Base-by-base conservation (phyloP, 768 basidiomycete genomes). In the Favolaschia claudopus region DNA sequence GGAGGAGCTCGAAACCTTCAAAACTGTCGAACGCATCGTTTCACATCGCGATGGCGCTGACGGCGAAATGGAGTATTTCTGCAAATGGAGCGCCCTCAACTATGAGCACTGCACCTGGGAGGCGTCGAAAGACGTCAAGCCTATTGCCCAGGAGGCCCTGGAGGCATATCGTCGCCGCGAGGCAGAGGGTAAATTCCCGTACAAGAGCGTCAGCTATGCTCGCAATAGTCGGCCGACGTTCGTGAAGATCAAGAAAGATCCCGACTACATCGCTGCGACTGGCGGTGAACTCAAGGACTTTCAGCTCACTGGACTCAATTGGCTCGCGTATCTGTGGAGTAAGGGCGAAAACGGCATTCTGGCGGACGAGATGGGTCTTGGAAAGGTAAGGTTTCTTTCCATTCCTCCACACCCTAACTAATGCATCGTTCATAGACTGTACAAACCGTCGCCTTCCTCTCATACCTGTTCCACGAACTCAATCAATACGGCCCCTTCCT, bases 351-450 rank as follows among this genome's bases (percentile, higher is more conserved):
- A 99, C 70, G 97, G 97, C 19, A 97, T 99, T 58, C 78, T 99
- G 32, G 97, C 97, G 1, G 97, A 99, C 69, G 97, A 99, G 83
- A 99, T 99, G 97, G 97, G 97, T 72, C 89, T 99, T 24, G 97
- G 97, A 51, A 99, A 99, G 86, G 85, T 91, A 62, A 42, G 66
- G 32, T 59, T 64, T 10, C 17, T 58, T 44, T 32, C 0, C n/a
- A 53, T 42, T 51, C 22, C 40, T 64, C 55, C 19, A 57, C n/a
- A 58, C 68, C 46, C 69, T 43, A 34, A 54, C 37, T 32, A 15
- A 53, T 49, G 17, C 15, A 12, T 15, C 60, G 36, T 37, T 12
- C 33, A 3, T 60, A 94, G 91, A 94, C 92, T 19, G 96, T 99
- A 7, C 97, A 99, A 81, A 96, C 96, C 0, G 96, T 99, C 12